These are phyloP conservation scores for Blastocystis sp. DNA, from an alignment of 352 stramenopile species.

Conservation along the genomic window DNA sequence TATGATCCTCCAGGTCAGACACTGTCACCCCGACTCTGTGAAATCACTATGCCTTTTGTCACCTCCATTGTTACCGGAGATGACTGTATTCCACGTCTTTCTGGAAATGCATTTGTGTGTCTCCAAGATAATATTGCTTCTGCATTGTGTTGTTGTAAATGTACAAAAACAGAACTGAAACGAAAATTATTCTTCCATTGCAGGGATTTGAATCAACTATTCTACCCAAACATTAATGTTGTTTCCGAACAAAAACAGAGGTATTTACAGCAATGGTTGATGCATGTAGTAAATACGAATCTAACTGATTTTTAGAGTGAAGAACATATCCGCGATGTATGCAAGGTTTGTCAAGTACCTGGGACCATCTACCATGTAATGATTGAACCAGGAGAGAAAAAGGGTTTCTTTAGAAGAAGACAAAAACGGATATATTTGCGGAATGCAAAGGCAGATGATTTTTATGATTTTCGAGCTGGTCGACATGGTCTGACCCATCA, in stretches of 20 bases:
- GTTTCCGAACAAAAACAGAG: not conserved
- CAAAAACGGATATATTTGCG: not conserved
- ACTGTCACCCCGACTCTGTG: not conserved
- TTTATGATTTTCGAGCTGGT: slow-evolving; percentile 40
- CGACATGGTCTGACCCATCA: not conserved
- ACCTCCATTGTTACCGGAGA: not conserved
- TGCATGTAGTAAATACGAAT: not conserved
- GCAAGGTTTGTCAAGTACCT: not conserved
- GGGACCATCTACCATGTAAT: not conserved
- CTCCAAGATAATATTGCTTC: slow-evolving; percentile 23
- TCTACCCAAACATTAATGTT: not conserved
- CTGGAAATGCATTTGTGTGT: not conserved
- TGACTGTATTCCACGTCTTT: slow-evolving; percentile 26
- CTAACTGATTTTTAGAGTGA: not conserved
- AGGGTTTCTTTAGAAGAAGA: slow-evolving; percentile 1
- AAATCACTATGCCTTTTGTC: not conserved
- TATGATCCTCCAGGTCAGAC: slow-evolving; percentile 43
- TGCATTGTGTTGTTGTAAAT: not conserved
- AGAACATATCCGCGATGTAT: not conserved
- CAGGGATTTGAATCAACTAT: not conserved
- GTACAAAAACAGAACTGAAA: not conserved
- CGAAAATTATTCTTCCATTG: not conserved
- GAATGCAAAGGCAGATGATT: not conserved
- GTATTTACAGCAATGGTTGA: not conserved
- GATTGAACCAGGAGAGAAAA: not conserved